Conservation (phyloP, 164 flowering plant species). For the Macadamia tetraphylla region DNA sequence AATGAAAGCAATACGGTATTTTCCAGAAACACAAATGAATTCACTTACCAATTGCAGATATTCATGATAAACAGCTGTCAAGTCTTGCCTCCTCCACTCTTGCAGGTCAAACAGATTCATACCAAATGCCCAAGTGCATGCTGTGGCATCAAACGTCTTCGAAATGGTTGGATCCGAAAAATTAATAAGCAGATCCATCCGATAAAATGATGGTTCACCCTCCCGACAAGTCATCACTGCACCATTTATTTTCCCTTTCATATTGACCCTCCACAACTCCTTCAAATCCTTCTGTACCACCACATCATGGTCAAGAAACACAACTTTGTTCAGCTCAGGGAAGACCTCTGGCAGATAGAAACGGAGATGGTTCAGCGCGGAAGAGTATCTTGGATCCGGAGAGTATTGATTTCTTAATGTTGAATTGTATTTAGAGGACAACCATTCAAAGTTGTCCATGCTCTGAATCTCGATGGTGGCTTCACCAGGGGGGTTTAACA, state of each 20-base stretch:
- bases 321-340: constrained; percentile 63
- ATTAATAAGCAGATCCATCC: constrained; percentile 60
- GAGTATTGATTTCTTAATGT: constrained; percentile 31
- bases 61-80: constrained; percentile 53
- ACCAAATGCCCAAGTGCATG: constrained; percentile 97
- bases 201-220: constrained; percentile 40
- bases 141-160: constrained; percentile 45
- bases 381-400: constrained; percentile 51
- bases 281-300: constrained; percentile 80
- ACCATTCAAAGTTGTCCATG: constrained; percentile 43
- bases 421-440: constrained; percentile 30
- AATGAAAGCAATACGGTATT: too few species aligned
- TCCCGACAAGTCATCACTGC: constrained; percentile 76
- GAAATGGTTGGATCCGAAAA: constrained; percentile 65
- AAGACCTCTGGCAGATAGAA: constrained; percentile 83
- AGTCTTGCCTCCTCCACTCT: constrained; percentile 63
- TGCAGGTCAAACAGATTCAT: constrained; percentile 80
- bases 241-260: constrained; percentile 51
- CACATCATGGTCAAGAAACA: constrained; percentile 94
- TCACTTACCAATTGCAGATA: constrained; percentile 64
- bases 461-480: constrained; percentile 60
- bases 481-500: constrained; percentile 68
- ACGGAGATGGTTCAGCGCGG: constrained; percentile 71
- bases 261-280: constrained; percentile 54
- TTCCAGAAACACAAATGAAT: background rate